Percentiles rank a stretch among this genome's conserved stretches.
These are phyloP conservation scores for Talaromyces ruber DNA, from an alignment of 495 filamentous ascomycete species.

Conservation along the genomic window DNA sequence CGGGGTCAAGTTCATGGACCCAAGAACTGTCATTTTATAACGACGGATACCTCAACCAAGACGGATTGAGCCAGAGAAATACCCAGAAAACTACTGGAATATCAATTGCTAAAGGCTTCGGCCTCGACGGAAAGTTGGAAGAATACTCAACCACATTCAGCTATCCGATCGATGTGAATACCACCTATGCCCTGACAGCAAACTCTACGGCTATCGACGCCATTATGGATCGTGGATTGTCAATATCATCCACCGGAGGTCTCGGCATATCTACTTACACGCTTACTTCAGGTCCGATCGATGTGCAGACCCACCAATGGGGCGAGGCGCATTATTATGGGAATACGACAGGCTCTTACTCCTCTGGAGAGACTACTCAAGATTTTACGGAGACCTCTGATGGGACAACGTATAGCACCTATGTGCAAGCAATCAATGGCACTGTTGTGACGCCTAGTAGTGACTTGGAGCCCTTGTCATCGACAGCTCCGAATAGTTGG, in stretches of 20 bases:
- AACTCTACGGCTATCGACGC: slow-evolving; percentile 46
- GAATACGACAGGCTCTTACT: slow-evolving; percentile 16
- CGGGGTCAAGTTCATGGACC: slow-evolving; percentile 46
- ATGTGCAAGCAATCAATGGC: slow-evolving; percentile 44
- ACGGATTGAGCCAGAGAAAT: slow-evolving; percentile 55
- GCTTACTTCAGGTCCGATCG: slow-evolving; percentile 20
- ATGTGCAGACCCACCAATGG: slow-evolving; percentile 20
- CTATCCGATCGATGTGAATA: slow-evolving; percentile 58
- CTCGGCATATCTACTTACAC: slow-evolving; percentile 47
- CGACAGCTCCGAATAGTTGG: background rate
- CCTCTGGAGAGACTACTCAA: slow-evolving; percentile 20
- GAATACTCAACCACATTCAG: slow-evolving; percentile 38
- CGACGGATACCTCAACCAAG: slow-evolving; percentile 44
- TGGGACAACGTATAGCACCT: slow-evolving; percentile 33
- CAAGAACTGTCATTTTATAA: slow-evolving; percentile 54
- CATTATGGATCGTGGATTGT: slow-evolving; percentile 49
- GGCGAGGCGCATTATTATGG: slow-evolving; percentile 20
- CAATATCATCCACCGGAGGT: slow-evolving; percentile 31
- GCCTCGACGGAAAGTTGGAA: slow-evolving; percentile 15
- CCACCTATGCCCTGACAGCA: slow-evolving; percentile 34
- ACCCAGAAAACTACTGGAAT: slow-evolving; percentile 52
- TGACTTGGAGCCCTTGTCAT: background rate
- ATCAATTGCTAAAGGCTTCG: slow-evolving; percentile 1
- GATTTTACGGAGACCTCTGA: slow-evolving; percentile 18
- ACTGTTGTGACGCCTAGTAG: slow-evolving; percentile 26